phyloP scores from a whole-genome alignment of 768 basidiomycete genomes.

The Gymnopilus dilepis region DNA sequence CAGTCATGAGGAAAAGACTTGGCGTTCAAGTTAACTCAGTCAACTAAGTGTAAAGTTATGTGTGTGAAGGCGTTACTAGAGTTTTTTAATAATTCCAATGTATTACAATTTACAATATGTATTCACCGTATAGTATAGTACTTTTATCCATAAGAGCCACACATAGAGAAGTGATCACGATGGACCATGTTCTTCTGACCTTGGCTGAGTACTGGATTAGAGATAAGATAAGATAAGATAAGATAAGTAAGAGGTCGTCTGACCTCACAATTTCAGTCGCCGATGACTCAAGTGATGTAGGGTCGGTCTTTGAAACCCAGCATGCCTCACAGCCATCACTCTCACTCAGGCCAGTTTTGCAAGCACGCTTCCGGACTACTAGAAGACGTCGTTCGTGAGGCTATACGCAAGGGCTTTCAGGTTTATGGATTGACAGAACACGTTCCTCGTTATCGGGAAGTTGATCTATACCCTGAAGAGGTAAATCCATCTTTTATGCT shows the following conservation, averaged over 20 bases:
- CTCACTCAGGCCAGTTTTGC: slow-evolving; percentile 94
- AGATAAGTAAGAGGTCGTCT: background rate
- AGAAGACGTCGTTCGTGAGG: slow-evolving; percentile 81
- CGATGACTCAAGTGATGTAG: background rate
- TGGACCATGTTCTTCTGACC: too few species aligned
- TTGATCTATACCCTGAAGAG: slow-evolving; percentile 96
- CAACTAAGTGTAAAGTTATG: too few species aligned
- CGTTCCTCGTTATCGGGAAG: slow-evolving; percentile 80
- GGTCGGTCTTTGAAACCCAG: background rate
- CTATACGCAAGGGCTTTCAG: slow-evolving; percentile 78
- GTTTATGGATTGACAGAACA: slow-evolving; percentile 93
- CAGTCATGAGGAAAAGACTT: too few species aligned
- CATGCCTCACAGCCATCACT: slow-evolving; percentile 80
- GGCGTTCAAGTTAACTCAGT: too few species aligned
- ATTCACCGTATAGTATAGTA: too few species aligned
- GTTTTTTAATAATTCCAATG: too few species aligned
- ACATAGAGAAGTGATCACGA: too few species aligned
- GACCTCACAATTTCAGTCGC: background rate
- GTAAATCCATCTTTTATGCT: slow-evolving; percentile 45
- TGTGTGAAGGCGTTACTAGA: too few species aligned
- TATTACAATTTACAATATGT: too few species aligned
- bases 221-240: background rate
- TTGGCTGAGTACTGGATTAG: too few species aligned
- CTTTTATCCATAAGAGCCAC: too few species aligned
- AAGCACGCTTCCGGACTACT: slow-evolving; percentile 84